These are phyloP conservation scores for Erodium moschatum DNA, from an alignment of 441 rosid genomes.

Conservation along the genomic window DNA sequence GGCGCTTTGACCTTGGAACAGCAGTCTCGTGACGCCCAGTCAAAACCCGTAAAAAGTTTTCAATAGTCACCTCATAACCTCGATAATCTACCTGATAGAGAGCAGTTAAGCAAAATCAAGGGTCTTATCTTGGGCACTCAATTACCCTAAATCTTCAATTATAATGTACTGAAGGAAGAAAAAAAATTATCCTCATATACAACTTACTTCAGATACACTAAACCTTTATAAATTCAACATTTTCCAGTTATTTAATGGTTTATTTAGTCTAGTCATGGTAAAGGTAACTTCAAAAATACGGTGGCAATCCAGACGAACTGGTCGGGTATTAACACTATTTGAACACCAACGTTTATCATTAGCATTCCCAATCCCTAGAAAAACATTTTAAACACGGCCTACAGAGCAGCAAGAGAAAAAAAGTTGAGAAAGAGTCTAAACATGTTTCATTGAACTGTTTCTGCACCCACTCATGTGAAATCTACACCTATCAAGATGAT, in stretches of 20 bases:
- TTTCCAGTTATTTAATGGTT: neutral
- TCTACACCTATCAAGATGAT: neutral
- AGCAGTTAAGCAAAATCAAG: neutral
- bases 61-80: constrained; percentile 90
- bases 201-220: too few relatives aligned
- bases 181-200: too few relatives aligned
- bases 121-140: neutral
- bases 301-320: neutral
- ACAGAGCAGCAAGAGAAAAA: constrained; percentile 6
- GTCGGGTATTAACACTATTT: neutral
- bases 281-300: neutral
- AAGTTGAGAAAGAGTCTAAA: neutral
- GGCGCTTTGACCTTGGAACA: constrained; percentile 97
- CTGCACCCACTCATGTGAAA: neutral
- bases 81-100: constrained; percentile 76
- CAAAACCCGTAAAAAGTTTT: constrained; percentile 76
- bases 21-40: constrained; percentile 81
- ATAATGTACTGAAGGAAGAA: neutral
- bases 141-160: neutral
- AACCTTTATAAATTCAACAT: too few relatives aligned
- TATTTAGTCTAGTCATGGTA: neutral
- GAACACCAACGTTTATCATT: neutral
- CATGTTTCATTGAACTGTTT: neutral
- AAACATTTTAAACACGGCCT: neutral
- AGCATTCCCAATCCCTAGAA: neutral